These are phyloP conservation scores for Syzygium malaccense DNA, from an alignment of 441 rosid genomes.

Conservation along the genomic window DNA sequence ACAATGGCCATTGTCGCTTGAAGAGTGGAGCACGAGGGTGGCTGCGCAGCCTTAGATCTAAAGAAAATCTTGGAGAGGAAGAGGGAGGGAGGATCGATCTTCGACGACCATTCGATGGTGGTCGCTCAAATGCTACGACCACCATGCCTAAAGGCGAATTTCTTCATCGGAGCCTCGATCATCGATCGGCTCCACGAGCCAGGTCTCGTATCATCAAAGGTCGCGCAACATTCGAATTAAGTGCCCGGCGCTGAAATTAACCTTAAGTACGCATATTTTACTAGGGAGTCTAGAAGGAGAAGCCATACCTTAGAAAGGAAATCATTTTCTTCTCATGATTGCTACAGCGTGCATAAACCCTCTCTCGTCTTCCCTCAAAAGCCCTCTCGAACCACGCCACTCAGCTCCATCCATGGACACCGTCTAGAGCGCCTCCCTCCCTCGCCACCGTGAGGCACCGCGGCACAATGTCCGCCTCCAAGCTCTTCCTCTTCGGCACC, in stretches of 20 bases:
- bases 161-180: too few relatives aligned
- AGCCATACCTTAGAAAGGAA: background rate
- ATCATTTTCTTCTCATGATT: background rate
- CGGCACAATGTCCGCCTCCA: conserved; percentile 38
- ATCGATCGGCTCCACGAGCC: rapidly evolving
- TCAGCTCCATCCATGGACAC: background rate
- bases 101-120: rapidly evolving
- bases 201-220: background rate
- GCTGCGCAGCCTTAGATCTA: rapidly evolving
- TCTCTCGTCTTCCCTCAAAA: background rate
- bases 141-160: too few relatives aligned
- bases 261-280: rapidly evolving
- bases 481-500: conserved; percentile 29
- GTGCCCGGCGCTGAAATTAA: rapidly evolving
- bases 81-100: background rate
- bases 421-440: background rate
- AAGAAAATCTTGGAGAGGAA: background rate
- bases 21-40: rapidly evolving
- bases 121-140: background rate
- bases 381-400: background rate
- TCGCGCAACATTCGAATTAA: rapidly evolving
- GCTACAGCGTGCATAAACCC: background rate
- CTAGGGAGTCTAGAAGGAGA: rapidly evolving
- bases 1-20: rapidly evolving
- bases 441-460: background rate